Conservation (phyloP, 2,329 filamentous ascomycete genomes). For the Colletotrichum gigasporum region DNA sequence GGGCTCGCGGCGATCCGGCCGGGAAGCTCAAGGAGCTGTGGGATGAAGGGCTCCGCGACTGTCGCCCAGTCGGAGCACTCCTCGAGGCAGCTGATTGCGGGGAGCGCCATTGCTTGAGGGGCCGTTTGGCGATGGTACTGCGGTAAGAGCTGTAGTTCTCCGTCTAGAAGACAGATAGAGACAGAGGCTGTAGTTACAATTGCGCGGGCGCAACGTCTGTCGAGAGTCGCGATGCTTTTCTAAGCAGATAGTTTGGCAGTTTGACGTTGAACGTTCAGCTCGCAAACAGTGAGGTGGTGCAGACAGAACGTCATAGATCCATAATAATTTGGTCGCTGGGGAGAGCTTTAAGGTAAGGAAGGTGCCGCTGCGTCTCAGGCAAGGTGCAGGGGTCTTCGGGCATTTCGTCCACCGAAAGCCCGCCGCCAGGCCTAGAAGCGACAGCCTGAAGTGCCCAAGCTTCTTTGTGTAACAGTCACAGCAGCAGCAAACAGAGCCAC, state of each 20-base stretch:
- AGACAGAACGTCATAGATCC: conserved; percentile 29
- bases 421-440: background rate
- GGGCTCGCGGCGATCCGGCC: conserved; percentile 68
- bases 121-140: background rate
- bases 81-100: conserved; percentile 72
- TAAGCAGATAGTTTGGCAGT: background rate
- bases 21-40: conserved; percentile 76
- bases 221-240: background rate
- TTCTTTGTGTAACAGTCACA: background rate
- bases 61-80: conserved; percentile 82
- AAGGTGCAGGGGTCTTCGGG: conserved; percentile 14
- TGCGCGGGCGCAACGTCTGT: background rate
- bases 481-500: too few species aligned
- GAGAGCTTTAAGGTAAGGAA: too few species aligned
- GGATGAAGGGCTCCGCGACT: conserved; percentile 79
- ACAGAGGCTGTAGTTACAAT: too few species aligned
- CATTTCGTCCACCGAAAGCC: conserved; percentile 3
- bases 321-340: background rate
- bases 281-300: background rate
- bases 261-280: too few species aligned
- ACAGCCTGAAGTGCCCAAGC: background rate
- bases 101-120: conserved; percentile 69
- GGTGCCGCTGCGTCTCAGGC: background rate
- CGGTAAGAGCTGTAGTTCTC: too few species aligned
- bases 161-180: too few species aligned